Evolutionary conservation across 352 stramenopile species (phyloP).

Genomic region (Blastocystis sp.): DNA sequence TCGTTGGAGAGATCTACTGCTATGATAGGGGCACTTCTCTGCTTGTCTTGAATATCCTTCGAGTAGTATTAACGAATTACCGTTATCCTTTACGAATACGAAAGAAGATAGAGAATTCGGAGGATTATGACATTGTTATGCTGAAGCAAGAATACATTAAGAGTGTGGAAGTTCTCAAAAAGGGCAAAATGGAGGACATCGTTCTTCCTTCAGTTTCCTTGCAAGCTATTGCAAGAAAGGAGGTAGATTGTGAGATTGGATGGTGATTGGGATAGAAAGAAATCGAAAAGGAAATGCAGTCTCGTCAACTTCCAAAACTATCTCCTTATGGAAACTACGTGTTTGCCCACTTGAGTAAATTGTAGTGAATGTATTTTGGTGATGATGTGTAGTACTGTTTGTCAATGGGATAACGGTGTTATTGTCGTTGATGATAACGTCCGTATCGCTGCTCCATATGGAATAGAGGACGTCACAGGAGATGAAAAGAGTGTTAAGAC

Average conservation of each 20-base stretch:
- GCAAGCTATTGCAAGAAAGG: not conserved
- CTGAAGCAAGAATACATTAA: constrained; percentile 44
- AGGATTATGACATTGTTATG: constrained; percentile 51
- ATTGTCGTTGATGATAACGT: constrained; percentile 29
- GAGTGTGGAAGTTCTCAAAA: constrained; percentile 28
- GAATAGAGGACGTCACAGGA: not conserved
- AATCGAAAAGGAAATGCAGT: constrained; percentile 4
- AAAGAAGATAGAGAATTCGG: constrained; percentile 41
- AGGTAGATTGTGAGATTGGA: not conserved
- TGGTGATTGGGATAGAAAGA: not conserved
- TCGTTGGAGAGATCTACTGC: constrained; percentile 49
- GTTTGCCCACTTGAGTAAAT: constrained; percentile 48
- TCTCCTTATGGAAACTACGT: constrained; percentile 54
- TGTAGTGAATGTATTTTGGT: not conserved
- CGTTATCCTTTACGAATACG: constrained; percentile 7
- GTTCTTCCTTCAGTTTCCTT: constrained; percentile 28
- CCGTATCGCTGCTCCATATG: constrained; percentile 2
- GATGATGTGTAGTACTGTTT: constrained; percentile 10
- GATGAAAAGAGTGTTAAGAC: constrained; percentile 48
- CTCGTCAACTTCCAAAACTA: not conserved
- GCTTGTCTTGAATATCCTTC: constrained; percentile 57
- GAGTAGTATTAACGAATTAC: not conserved
- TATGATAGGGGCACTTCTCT: constrained; percentile 18
- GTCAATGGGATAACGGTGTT: not conserved
- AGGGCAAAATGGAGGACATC: constrained; percentile 24